These are phyloP conservation scores for Fusarium verticillioides DNA, from an alignment of 2,329 filamentous ascomycete genomes.

Conservation along the genomic window DNA sequence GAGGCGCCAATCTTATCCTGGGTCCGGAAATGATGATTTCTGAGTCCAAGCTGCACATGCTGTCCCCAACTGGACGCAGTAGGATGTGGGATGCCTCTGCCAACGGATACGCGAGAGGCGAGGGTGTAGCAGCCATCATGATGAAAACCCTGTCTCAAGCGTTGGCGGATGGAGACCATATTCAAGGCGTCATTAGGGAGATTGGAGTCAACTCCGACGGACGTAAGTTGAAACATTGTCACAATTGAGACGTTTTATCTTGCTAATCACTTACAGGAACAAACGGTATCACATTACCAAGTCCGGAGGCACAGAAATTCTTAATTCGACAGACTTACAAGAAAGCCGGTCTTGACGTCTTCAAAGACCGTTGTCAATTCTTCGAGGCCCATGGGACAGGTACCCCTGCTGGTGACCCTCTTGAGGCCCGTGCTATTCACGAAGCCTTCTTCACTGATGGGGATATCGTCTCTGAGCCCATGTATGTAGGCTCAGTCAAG, in stretches of 20 bases:
- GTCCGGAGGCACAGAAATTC: background rate
- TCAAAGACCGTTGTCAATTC: background rate
- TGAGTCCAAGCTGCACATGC: constrained; percentile 3
- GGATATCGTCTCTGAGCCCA: background rate
- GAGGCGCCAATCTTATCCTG: background rate
- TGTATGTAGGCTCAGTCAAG: constrained; percentile 8
- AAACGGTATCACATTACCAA: background rate
- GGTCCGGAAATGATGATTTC: constrained; percentile 4
- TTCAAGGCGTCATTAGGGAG: background rate
- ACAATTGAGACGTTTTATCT: background rate
- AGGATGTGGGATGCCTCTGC: background rate
- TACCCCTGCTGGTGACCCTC: background rate
- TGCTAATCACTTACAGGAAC: background rate
- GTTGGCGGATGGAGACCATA: background rate
- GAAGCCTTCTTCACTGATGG: background rate
- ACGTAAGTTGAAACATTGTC: background rate
- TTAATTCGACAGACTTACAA: background rate
- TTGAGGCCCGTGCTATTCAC: background rate
- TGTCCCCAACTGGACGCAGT: background rate
- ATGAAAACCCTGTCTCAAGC: background rate
- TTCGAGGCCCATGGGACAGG: constrained; percentile 1
- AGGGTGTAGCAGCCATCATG: background rate
- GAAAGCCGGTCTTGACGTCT: background rate
- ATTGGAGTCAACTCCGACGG: constrained; percentile 1
- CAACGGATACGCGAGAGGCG: background rate